Base-by-base conservation (phyloP, 2,329 filamentous ascomycete genomes). In the Teratosphaeriaceae sp. region DNA sequence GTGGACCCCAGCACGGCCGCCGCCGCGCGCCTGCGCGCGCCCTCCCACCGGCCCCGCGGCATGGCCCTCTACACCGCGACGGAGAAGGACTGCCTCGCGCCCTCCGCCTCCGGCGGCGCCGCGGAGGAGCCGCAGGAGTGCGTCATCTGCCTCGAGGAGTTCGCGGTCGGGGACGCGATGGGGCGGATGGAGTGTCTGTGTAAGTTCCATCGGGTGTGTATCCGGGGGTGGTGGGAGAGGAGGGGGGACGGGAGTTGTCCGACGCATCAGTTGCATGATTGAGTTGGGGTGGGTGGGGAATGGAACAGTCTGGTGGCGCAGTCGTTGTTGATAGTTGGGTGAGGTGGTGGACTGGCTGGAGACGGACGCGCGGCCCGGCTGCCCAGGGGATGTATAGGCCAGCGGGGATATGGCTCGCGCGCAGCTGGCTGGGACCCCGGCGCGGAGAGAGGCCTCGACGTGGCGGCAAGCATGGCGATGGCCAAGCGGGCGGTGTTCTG, bases 91-190 rank as follows among this genome's bases (percentile, higher is more conserved):
- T 82, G 78, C 51, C 57, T 75, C 1, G n/a, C n/a, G n/a, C n/a
- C n/a, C n/a, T n/a, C n/a, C n/a, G n/a, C n/a, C n/a, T n/a, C n/a
- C n/a, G n/a, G n/a, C n/a, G 72, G 72, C 4, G 63, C 67, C 18
- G 71, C 75, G 15, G 68, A 67, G 2, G 61, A 64, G 33, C 52
- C 65, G 40, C 72, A 73, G 31, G 79, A 82, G 54, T 82, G 79
- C 49, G 72, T 77, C 7, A 82, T 82, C 40, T 82, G 79, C 57
- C 75, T 82, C 55, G 78, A 80, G 49, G 79, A 82, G 43, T 82
- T 81, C 55, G 71, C 77, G 51, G 69, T 72, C 9, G 78, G 78
- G 1, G 74, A 78, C 53, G 66, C 72, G 51, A 67, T 82, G 65
- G 76, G 74, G 8, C 66, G 79, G 46, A 62, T 82, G 55, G 76